Evolutionary conservation across 352 stramenopile genomes (phyloP).

Genomic region (Aphanomyces astaci): DNA sequence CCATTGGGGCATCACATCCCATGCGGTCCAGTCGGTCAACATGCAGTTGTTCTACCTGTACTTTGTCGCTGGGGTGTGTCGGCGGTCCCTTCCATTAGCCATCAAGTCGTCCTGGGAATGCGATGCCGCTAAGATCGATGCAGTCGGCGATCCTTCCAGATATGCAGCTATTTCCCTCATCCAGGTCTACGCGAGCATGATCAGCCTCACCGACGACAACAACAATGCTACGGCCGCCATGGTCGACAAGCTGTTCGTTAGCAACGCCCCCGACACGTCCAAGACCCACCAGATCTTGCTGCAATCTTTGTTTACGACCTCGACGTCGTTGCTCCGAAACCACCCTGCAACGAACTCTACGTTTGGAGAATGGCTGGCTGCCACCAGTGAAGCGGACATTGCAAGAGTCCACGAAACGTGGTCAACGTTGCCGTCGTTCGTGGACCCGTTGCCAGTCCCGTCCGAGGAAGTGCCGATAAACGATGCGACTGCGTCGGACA

Average conservation of each 20-base stretch:
- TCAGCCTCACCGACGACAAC: slow-evolving; percentile 45
- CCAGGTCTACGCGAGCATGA: slow-evolving; percentile 53
- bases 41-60: slow-evolving; percentile 56
- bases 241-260: slow-evolving; percentile 36
- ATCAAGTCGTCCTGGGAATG: slow-evolving; percentile 58
- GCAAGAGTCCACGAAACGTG: background rate
- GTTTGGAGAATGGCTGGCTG: slow-evolving; percentile 12
- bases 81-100: slow-evolving; percentile 35
- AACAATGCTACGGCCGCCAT: slow-evolving; percentile 32
- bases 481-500: too few species aligned
- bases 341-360: slow-evolving; percentile 25
- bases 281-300: slow-evolving; percentile 40
- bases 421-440: background rate
- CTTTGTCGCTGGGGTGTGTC: slow-evolving; percentile 43
- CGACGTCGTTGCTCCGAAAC: slow-evolving; percentile 28
- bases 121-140: slow-evolving; percentile 54
- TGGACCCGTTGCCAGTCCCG: background rate
- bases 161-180: slow-evolving; percentile 46
- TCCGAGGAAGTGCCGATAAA: slow-evolving; percentile 36
- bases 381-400: background rate
- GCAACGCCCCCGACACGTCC: slow-evolving; percentile 25
- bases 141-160: slow-evolving; percentile 38
- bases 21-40: slow-evolving; percentile 40
- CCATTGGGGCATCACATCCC: slow-evolving; percentile 50
- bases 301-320: slow-evolving; percentile 24